These are phyloP conservation scores for Cercospora beticola DNA, from an alignment of 2,329 filamentous ascomycete genomes.

Conservation along the genomic window DNA sequence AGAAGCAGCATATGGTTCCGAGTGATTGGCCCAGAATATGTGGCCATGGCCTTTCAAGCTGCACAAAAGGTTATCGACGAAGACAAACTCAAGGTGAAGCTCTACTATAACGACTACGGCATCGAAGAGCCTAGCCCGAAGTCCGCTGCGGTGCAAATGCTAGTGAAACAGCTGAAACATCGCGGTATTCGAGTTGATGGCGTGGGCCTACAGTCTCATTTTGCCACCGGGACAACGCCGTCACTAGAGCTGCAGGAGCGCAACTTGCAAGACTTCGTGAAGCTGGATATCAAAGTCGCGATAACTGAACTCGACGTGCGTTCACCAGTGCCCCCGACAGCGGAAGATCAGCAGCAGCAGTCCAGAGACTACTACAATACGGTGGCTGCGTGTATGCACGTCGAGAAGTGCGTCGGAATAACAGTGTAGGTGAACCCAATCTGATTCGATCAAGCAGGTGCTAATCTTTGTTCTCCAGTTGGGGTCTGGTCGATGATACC, in stretches of 20 bases:
- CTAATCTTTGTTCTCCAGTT: constrained; percentile 35
- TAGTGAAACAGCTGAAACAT: constrained; percentile 28
- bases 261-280: constrained; percentile 51
- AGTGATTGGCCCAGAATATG: constrained; percentile 32
- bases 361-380: constrained; percentile 47
- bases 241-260: constrained; percentile 40
- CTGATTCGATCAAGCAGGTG: background rate
- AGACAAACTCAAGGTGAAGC: constrained; percentile 25
- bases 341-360: constrained; percentile 41
- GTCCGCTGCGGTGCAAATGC: constrained; percentile 25
- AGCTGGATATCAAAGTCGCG: constrained; percentile 58
- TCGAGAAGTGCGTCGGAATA: constrained; percentile 41
- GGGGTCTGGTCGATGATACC: constrained; percentile 48
- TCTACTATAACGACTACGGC: constrained; percentile 36
- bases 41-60: constrained; percentile 32
- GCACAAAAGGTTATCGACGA: constrained; percentile 20
- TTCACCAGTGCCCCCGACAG: constrained; percentile 33
- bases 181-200: constrained; percentile 39
- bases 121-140: constrained; percentile 31
- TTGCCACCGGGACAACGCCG: constrained; percentile 36
- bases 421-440: constrained; percentile 39
- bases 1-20: constrained; percentile 28
- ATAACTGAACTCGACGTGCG: constrained; percentile 65
- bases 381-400: constrained; percentile 39
- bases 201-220: constrained; percentile 55